phyloP scores from a whole-genome alignment of 2,329 filamentous ascomycete genomes.

The Colletotrichum sp. region DNA sequence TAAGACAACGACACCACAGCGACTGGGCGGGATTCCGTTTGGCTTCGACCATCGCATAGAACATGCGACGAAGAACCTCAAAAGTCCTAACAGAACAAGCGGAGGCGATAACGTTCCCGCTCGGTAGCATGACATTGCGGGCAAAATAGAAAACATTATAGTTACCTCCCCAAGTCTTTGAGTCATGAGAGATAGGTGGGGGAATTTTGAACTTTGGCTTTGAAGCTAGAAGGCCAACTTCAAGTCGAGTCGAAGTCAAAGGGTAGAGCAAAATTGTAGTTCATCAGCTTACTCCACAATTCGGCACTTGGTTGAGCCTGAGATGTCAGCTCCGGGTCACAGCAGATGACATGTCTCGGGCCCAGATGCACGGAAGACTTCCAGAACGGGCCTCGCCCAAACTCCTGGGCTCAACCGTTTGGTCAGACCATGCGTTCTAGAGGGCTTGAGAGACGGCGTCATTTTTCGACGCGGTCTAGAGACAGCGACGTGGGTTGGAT shows the following conservation, averaged over 20 bases:
- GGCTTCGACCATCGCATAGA: not conserved
- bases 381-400: not conserved
- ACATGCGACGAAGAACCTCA: not conserved
- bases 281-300: not conserved
- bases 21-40: not conserved
- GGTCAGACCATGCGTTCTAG: not conserved
- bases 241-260: not conserved
- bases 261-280: not conserved
- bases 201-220: not conserved
- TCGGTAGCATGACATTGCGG: not conserved
- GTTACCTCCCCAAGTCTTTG: not conserved
- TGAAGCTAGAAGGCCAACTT: not conserved
- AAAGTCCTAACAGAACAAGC: not conserved
- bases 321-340: not conserved
- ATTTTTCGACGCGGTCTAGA: not conserved
- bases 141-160: not conserved
- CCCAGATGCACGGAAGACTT: not conserved
- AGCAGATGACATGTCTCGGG: not conserved
- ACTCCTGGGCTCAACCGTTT: not conserved
- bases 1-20: not conserved
- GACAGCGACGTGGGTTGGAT: accelerated
- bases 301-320: not conserved
- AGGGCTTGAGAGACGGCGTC: not conserved
- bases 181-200: not conserved
- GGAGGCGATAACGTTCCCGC: not conserved